These are phyloP conservation scores for Kentomonas sorsogonicus DNA, from an alignment of 208 protist genomes.

Conservation along the genomic window DNA sequence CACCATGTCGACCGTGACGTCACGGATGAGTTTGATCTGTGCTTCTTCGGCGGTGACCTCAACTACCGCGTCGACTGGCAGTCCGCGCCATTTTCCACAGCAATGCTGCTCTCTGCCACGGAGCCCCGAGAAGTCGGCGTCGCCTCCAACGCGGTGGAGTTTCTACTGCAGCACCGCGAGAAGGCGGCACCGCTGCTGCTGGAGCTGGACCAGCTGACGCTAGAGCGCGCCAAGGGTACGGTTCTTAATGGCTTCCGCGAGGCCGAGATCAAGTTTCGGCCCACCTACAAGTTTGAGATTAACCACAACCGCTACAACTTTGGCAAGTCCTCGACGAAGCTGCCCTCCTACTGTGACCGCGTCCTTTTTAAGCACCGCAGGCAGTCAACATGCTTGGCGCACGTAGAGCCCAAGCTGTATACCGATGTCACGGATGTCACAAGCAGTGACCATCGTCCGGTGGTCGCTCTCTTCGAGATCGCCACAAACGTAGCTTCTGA, in stretches of 20 bases:
- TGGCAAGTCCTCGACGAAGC: conserved; percentile 52
- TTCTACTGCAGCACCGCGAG: conserved; percentile 54
- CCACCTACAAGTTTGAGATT: conserved; percentile 93
- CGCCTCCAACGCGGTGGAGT: conserved; percentile 66
- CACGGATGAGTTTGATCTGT: conserved; percentile 87
- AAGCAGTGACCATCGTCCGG: conserved; percentile 82
- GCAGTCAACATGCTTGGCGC: conserved; percentile 20
- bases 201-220: conserved; percentile 88
- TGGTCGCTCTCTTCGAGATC: conserved; percentile 75
- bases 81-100: no score
- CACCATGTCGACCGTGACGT: conserved; percentile 41
- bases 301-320: conserved; percentile 53
- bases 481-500: no score
- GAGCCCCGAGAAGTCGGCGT: no score
- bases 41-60: conserved; percentile 93
- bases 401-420: conserved; percentile 60
- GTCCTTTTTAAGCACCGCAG: conserved; percentile 59
- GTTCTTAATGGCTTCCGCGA: conserved; percentile 87
- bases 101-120: no score
- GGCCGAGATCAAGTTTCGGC: conserved; percentile 79
- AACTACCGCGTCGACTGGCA: conserved; percentile 96
- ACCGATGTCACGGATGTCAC: conserved; percentile 74
- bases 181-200: conserved; percentile 70
- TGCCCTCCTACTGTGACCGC: conserved; percentile 86
- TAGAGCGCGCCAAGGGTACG: conserved; percentile 67